Evolutionary conservation across 805 yeast genomes (phyloP), one percentile per base, ranked within the genome.

Genomic region (Saccharomycopsis guyanensis): DNA sequence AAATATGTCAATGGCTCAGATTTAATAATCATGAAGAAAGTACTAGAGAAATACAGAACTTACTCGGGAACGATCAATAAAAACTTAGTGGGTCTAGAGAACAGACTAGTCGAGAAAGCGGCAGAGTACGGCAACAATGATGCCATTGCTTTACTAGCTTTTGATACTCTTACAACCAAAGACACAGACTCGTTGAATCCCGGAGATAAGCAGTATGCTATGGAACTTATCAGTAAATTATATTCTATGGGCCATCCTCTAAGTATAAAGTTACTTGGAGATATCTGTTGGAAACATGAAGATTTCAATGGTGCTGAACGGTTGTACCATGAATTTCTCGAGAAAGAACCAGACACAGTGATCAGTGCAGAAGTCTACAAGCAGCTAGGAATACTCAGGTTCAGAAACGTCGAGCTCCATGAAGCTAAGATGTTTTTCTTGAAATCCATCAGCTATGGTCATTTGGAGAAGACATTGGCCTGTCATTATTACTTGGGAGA

Each of bases 121-220:
- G 95, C 95, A 0, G 94, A 85, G 56, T 56, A 77, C 56, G 96
- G 96, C 0, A 78, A 83, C 56, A 75, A 78, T 52, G 86, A 87
- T 61, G 96, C 96, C 0, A 75, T 88, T 19, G 69, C 91, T 0
- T 66, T 85, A 10, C 60, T 89, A 18, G 78, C 91, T 3, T 86
- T 80, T 53, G 78, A 80, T 41, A 78, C 85, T 1, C 62, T 85
- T 24, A 63, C 66, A 10, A 66, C 64, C 35, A 57, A 58, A 7
- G 58, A 60, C 2, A 63, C 64, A 1, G 49, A 68, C 0, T 13
- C 24, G 6, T 25, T 46, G n/a, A 38, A 36, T 35, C 58, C 63
- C 8, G 85, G 77, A 2, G 95, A 86, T 56, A 73, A 71, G 52
- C 54, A 55, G 2, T 72, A 81, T 58, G 96, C 95, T 0, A 73